These are phyloP conservation scores for Xylaria cubensis DNA, from an alignment of 495 filamentous ascomycete genomes.

Conservation along the genomic window DNA sequence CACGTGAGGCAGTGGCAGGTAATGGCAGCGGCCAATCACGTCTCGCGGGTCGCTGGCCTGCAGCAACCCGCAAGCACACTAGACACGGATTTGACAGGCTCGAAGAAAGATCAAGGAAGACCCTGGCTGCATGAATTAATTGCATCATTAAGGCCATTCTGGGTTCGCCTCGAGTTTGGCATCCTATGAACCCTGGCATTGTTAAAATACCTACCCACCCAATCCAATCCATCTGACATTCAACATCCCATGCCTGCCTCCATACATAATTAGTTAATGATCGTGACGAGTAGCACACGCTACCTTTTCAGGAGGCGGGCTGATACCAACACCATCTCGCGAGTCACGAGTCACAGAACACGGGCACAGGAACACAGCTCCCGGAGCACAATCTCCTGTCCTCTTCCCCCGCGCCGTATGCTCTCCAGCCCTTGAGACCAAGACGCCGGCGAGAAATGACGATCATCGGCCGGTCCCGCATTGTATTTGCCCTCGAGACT, in stretches of 20 bases:
- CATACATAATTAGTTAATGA: not conserved
- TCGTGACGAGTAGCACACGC: not conserved
- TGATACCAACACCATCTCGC: not conserved
- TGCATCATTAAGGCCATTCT: constrained; percentile 5
- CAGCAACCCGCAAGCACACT: not conserved
- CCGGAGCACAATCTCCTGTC: constrained; percentile 1
- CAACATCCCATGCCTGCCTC: constrained; percentile 1
- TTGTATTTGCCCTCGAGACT: constrained; percentile 23
- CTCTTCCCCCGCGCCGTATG: constrained; percentile 1
- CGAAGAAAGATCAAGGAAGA: constrained; percentile 8
- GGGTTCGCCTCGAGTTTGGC: not conserved
- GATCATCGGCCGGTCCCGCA: constrained; percentile 13
- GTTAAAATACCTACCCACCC: not conserved
- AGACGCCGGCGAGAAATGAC: constrained; percentile 22
- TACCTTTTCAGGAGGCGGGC: not conserved
- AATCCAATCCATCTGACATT: not conserved
- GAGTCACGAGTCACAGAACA: constrained; percentile 4
- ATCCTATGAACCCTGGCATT: constrained; percentile 9
- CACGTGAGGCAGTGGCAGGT: constrained; percentile 1
- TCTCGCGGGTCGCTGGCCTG: not conserved
- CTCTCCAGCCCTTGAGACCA: not conserved
- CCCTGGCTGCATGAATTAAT: constrained; percentile 18
- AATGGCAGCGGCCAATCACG: not conserved
- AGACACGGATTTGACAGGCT: constrained; percentile 14
- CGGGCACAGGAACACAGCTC: constrained; percentile 13